These are phyloP conservation scores for Nectriaceae sp. DNA, from an alignment of 2,329 filamentous ascomycete species.

Conservation along the genomic window DNA sequence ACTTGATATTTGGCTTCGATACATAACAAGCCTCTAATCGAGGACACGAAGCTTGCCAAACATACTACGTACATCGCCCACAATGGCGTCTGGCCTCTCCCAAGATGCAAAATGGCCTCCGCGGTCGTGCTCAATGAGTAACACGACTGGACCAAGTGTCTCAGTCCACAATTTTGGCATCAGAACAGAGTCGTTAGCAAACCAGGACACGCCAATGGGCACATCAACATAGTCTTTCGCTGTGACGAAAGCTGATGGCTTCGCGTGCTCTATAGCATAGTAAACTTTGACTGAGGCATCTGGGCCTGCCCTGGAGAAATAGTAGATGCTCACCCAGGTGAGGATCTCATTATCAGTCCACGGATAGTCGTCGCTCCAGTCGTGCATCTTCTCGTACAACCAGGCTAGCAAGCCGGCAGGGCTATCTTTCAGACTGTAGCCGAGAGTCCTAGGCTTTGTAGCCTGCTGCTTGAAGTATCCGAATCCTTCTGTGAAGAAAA, in stretches of 20 bases:
- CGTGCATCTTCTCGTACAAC: slow-evolving; percentile 79
- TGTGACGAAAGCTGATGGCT: not conserved
- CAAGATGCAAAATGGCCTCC: slow-evolving; percentile 64
- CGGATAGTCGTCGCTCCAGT: slow-evolving; percentile 71
- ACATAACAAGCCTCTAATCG: too few species aligned
- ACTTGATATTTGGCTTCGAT: not conserved
- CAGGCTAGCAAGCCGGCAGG: slow-evolving; percentile 72
- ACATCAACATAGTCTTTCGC: slow-evolving; percentile 26
- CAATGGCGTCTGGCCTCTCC: slow-evolving; percentile 56
- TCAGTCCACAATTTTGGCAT: slow-evolving; percentile 55
- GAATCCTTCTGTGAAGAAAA: slow-evolving; percentile 17
- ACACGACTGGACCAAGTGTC: slow-evolving; percentile 62
- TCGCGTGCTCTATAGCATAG: slow-evolving; percentile 60
- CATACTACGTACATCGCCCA: slow-evolving; percentile 56
- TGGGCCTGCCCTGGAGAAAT: slow-evolving; percentile 67
- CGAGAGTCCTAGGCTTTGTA: slow-evolving; percentile 7
- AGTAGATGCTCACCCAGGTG: slow-evolving; percentile 74
- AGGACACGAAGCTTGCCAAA: slow-evolving; percentile 34
- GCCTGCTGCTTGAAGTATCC: slow-evolving; percentile 3
- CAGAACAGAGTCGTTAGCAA: slow-evolving; percentile 58
- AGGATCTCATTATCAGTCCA: slow-evolving; percentile 77
- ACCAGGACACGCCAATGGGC: slow-evolving; percentile 50
- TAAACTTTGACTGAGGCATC: slow-evolving; percentile 70
- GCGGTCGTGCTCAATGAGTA: slow-evolving; percentile 49
- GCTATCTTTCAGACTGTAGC: slow-evolving; percentile 51